phyloP scores from a whole-genome alignment of 2,329 filamentous ascomycete genomes.

The Penicillium sp. region DNA sequence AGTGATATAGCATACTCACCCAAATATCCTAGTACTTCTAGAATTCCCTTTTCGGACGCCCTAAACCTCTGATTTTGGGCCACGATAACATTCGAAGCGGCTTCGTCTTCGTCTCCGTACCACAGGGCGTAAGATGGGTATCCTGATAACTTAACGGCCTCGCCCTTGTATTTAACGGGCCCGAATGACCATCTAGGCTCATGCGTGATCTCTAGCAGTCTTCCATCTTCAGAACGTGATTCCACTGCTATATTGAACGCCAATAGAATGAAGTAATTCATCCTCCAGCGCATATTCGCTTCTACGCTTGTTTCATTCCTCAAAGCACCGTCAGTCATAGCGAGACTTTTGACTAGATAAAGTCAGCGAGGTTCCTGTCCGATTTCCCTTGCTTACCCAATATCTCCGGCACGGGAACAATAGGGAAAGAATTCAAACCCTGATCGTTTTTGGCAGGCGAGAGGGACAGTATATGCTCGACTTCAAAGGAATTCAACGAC shows the following conservation, averaged over 20 bases:
- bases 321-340: neutral
- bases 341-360: neutral
- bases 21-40: slow-evolving; percentile 6
- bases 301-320: neutral
- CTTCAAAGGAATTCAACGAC: neutral
- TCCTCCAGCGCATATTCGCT: slow-evolving; percentile 1
- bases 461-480: neutral
- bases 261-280: neutral
- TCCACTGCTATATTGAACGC: neutral
- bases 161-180: neutral
- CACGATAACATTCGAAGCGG: slow-evolving; percentile 1
- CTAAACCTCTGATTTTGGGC: neutral
- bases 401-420: neutral
- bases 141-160: neutral
- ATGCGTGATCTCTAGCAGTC: neutral
- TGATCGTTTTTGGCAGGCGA: neutral
- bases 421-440: neutral
- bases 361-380: neutral
- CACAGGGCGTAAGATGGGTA: slow-evolving; percentile 4
- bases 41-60: neutral
- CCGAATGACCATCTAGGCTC: slow-evolving; percentile 3
- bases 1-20: neutral
- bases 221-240: neutral
- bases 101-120: slow-evolving; percentile 4
- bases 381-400: neutral